Conservation (phyloP, 2,329 filamentous ascomycete genomes). For the Calonectria fujianensis region DNA sequence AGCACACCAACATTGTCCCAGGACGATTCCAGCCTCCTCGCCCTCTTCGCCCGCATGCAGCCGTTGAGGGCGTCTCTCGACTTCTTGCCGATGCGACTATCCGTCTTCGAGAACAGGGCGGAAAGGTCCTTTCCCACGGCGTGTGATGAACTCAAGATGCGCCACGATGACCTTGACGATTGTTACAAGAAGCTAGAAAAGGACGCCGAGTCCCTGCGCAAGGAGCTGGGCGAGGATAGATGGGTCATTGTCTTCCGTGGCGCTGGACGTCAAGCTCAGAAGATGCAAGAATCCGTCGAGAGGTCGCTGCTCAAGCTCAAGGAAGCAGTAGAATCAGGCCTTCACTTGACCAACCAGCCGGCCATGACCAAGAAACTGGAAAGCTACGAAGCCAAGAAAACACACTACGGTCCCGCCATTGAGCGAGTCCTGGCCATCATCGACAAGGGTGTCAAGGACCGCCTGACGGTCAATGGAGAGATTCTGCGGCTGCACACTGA, state of each 20-base stretch:
- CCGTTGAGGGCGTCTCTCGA: slow-evolving; percentile 93
- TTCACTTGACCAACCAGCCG: slow-evolving; percentile 83
- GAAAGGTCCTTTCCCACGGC: slow-evolving; percentile 89
- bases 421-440: slow-evolving; percentile 94
- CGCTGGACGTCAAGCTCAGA: slow-evolving; percentile 91
- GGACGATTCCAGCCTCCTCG: slow-evolving; percentile 91
- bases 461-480: slow-evolving; percentile 97
- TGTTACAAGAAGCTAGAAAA: slow-evolving; percentile 91
- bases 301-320: slow-evolving; percentile 88
- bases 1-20: slow-evolving; percentile 74
- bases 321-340: slow-evolving; percentile 84
- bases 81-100: slow-evolving; percentile 95
- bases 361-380: slow-evolving; percentile 88
- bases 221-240: slow-evolving; percentile 94
- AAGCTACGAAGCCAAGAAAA: slow-evolving; percentile 95
- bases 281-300: slow-evolving; percentile 97
- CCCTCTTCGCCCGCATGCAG: slow-evolving; percentile 96
- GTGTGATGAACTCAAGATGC: slow-evolving; percentile 89
- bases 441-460: slow-evolving; percentile 94
- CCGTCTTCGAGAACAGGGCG: slow-evolving; percentile 88
- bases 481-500: slow-evolving; percentile 91
- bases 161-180: slow-evolving; percentile 84
- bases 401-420: slow-evolving; percentile 94
- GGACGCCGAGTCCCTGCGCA: slow-evolving; percentile 91
- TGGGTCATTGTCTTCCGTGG: slow-evolving; percentile 98